These are phyloP conservation scores for Rhodotorula sp. DNA, from an alignment of 1,284 basidiomycete genomes.

Conservation along the genomic window DNA sequence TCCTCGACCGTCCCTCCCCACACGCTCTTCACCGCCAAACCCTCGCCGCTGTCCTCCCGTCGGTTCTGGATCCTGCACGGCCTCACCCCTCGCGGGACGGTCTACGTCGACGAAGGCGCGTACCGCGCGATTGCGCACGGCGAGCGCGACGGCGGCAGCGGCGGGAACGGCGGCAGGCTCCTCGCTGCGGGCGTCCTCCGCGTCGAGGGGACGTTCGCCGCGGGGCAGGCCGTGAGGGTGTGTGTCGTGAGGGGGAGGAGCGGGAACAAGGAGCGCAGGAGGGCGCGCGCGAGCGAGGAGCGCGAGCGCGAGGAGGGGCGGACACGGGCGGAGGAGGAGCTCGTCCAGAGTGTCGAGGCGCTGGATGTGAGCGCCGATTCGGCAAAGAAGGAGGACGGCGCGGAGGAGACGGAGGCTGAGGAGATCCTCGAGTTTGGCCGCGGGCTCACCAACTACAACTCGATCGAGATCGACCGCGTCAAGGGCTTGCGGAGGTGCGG, in stretches of 20 bases:
- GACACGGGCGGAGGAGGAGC: background rate
- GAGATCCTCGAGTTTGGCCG: constrained; percentile 88
- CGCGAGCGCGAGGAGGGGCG: background rate
- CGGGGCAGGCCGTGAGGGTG: constrained; percentile 89
- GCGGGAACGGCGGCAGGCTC: constrained; percentile 83
- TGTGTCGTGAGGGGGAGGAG: constrained; percentile 60
- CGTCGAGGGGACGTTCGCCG: constrained; percentile 85
- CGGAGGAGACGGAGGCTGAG: constrained; percentile 53
- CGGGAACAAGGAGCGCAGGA: constrained; percentile 38
- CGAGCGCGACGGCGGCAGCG: constrained; percentile 33
- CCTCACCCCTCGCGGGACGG: constrained; percentile 78
- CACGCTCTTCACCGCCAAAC: constrained; percentile 80
- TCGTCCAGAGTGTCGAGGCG: background rate
- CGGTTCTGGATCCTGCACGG: constrained; percentile 97
- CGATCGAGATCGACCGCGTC: constrained; percentile 81
- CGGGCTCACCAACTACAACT: constrained; percentile 94
- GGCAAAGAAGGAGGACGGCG: background rate
- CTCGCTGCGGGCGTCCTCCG: constrained; percentile 86
- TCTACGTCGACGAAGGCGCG: constrained; percentile 87
- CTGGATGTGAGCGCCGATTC: constrained; percentile 9
- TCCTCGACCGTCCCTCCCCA: constrained; percentile 63
- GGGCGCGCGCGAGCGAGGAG: constrained; percentile 17
- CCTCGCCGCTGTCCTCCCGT: constrained; percentile 76
- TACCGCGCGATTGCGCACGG: constrained; percentile 74
- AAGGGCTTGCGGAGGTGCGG: constrained; percentile 73